Evolutionary conservation across 139 green algal genomes (phyloP), one percentile per base, ranked within the genome.

Genomic region (Axilococcus clingmanii): DNA sequence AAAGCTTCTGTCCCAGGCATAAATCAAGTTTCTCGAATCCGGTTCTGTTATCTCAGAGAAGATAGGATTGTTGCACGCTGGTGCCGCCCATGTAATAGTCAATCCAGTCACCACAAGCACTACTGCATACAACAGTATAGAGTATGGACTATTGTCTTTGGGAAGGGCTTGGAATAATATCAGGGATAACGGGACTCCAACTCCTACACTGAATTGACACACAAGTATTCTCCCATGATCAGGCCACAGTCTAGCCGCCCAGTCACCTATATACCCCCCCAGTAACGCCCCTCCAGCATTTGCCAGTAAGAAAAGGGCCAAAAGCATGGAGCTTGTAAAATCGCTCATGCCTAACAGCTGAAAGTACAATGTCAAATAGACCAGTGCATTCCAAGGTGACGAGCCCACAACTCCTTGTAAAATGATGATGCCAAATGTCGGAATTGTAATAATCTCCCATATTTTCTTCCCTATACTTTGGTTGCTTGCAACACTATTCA

Each of bases 1-100:
- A 30, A 86, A 86, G 17, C 52, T 66, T n/a, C 84, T 59, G 65
- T 94, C 84, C 35, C 91, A 89, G 1, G 85, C 84, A 45, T 86
- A 94, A 22, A 88, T 62, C 19, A 82, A 46, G 16, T 61, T 76
- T 22, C 79, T 61, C 59, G 76, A 28, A 38, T 75, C 28, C 16
- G 55, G 37, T 7, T 72, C 69, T 17, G 86, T 73, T 35, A 87
- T 74, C 30, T 62, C 50, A 1, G 48, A 31, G 3, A 86, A 86
- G 17, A 86, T 63, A 27, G 78, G 74, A 58, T 70, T 79, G 55
- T 79, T 86, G 57, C 77, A 83, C 35, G 59, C 62, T 28, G 69
- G 50, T 23, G 56, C 53, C 0, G 56, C 42, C 61, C 61, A 69
- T 59, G 65, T 78, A 41, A 63, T 76, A 29, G 60, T 45, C 9